A percentile compares a stretch with the other conserved stretches of the same genome.
These are phyloP conservation scores for Penicillium odoratum DNA, from an alignment of 495 filamentous ascomycete genomes.

Conservation along the genomic window DNA sequence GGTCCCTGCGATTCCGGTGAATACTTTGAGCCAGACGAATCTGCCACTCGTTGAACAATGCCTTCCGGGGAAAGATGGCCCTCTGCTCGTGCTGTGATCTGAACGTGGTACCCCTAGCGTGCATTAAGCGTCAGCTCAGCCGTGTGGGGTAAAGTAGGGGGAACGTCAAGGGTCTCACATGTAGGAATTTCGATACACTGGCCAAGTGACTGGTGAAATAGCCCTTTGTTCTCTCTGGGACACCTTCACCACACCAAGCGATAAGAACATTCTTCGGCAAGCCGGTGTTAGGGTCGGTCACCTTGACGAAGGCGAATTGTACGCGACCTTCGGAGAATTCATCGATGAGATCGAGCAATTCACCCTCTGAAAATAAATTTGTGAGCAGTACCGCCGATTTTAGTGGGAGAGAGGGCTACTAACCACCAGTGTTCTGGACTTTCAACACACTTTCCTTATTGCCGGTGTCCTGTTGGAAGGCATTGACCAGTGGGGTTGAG, in stretches of 20 bases:
- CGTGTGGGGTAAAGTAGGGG: background rate
- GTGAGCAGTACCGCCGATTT: background rate
- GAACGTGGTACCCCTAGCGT: conserved; percentile 86
- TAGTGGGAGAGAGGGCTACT: conserved; percentile 25
- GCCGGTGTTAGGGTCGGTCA: conserved; percentile 90
- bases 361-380: conserved; percentile 66
- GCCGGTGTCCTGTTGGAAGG: conserved; percentile 79
- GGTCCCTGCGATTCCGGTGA: conserved; percentile 60
- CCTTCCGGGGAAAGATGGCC: conserved; percentile 79
- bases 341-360: conserved; percentile 90
- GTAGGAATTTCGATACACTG: conserved; percentile 84
- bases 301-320: conserved; percentile 95
- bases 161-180: conserved; percentile 49
- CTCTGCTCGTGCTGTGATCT: conserved; percentile 91
- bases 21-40: conserved; percentile 95
- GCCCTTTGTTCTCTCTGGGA: conserved; percentile 96
- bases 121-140: background rate
- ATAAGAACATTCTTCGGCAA: conserved; percentile 93
- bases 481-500: conserved; percentile 82
- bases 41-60: conserved; percentile 92
- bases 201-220: conserved; percentile 95
- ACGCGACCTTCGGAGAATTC: conserved; percentile 96
- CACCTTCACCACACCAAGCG: conserved; percentile 96
- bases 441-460: conserved; percentile 93
- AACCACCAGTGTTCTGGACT: conserved; percentile 87